Evolutionary conservation across 2,329 filamentous ascomycete species (phyloP).

Genomic region (Diaporthe sp.): DNA sequence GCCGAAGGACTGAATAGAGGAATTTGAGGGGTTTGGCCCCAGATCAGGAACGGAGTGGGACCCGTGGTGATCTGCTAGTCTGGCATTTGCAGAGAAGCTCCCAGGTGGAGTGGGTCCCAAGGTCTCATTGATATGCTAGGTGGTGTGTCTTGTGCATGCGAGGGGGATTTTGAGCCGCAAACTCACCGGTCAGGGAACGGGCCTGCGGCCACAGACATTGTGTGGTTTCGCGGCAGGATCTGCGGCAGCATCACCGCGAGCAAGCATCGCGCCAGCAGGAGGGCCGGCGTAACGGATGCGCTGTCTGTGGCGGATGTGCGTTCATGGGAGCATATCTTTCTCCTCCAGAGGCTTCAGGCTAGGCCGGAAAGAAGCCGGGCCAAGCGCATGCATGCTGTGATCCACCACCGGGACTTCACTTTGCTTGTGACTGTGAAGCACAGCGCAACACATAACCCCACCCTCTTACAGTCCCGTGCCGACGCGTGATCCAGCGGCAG

Average conservation of each 20-base stretch:
- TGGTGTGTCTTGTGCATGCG: constrained; percentile 6
- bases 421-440: constrained; percentile 24
- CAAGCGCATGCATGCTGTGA: constrained; percentile 19
- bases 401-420: constrained; percentile 7
- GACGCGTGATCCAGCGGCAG: constrained; percentile 16
- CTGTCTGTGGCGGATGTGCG: constrained; percentile 10
- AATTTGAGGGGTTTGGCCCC: constrained; percentile 1
- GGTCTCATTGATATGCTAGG: constrained; percentile 19
- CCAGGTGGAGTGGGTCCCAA: constrained; percentile 7
- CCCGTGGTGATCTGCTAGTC: constrained; percentile 12
- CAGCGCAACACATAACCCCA: constrained; percentile 25
- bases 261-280: not conserved
- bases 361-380: constrained; percentile 21
- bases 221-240: constrained; percentile 21
- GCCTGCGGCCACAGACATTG: not conserved
- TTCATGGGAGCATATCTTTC: not conserved
- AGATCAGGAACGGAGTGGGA: constrained; percentile 3
- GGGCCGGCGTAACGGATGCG: constrained; percentile 16
- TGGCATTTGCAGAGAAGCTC: constrained; percentile 6
- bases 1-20: not conserved
- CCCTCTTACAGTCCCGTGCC: constrained; percentile 17
- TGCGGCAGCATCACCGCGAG: constrained; percentile 2
- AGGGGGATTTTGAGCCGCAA: constrained; percentile 31
- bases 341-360: constrained; percentile 8
- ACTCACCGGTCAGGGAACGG: constrained; percentile 10